phyloP scores from a whole-genome alignment of 225 moss, liverwort and hornwort genomes.

The Pseudisothecium myosuroides region DNA sequence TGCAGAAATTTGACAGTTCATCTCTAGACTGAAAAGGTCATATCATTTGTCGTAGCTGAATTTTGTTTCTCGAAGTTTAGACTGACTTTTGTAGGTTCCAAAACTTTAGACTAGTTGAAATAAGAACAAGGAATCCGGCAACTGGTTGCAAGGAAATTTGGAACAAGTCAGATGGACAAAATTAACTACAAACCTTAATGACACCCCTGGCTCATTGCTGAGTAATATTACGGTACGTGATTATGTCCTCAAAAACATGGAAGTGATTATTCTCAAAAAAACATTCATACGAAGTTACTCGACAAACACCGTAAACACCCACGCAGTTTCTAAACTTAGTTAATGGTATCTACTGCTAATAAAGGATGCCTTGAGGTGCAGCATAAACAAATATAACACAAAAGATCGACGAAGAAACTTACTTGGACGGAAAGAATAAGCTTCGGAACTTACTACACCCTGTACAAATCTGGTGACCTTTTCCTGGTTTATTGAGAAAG shows the following conservation, averaged over 20 bases:
- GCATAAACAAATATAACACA: not conserved
- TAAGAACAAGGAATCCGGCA: not conserved
- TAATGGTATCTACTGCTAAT: not conserved
- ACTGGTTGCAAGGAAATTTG: not conserved
- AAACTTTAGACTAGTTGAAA: not conserved
- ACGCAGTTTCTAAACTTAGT: not conserved
- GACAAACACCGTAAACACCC: not conserved
- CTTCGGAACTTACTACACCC: slow-evolving; percentile 30
- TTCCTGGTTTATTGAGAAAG: slow-evolving; percentile 15
- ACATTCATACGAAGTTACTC: not conserved
- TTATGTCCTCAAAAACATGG: not conserved
- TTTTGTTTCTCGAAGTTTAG: not conserved
- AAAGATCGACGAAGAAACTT: not conserved
- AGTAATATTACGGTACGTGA: not conserved
- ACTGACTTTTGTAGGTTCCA: not conserved
- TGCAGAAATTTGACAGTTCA: not conserved
- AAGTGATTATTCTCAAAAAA: not conserved
- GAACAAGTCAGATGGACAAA: not conserved
- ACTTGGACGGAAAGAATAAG: not conserved
- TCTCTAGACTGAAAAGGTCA: not conserved
- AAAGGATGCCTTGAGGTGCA: not conserved
- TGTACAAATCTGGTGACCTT: slow-evolving; percentile 47
- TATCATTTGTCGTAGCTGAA: not conserved
- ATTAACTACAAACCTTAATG: not conserved
- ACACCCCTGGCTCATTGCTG: not conserved